Conservation (phyloP, 164 flowering plant species). For the Vitis vinifera region ASM3070453v1 NC_081811.1:6634501-6635000, state of each 20-base stretch:
- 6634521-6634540: no score
- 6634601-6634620: slow-evolving; percentile 73
- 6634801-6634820: no score
- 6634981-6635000: background rate
- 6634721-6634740: slow-evolving; percentile 2
- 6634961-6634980: slow-evolving; percentile 1
- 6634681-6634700: slow-evolving; percentile 71
- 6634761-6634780: background rate
- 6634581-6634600: slow-evolving; percentile 72
- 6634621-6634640: slow-evolving; percentile 68
- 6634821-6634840: slow-evolving; percentile 1
- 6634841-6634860: slow-evolving; percentile 80
- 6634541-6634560: no score
- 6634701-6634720: slow-evolving; percentile 5
- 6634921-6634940: slow-evolving; percentile 11
- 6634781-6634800: background rate
- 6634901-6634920: slow-evolving; percentile 92
- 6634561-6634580: no score
- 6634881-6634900: slow-evolving; percentile 91
- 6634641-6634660: slow-evolving; percentile 84
- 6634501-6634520: no score
- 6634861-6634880: slow-evolving; percentile 73
- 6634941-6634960: background rate
- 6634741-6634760: background rate
- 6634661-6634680: slow-evolving; percentile 72